phyloP scores from a whole-genome alignment of 108 stramenopile species.

The Cyclotella kingstonii region DNA sequence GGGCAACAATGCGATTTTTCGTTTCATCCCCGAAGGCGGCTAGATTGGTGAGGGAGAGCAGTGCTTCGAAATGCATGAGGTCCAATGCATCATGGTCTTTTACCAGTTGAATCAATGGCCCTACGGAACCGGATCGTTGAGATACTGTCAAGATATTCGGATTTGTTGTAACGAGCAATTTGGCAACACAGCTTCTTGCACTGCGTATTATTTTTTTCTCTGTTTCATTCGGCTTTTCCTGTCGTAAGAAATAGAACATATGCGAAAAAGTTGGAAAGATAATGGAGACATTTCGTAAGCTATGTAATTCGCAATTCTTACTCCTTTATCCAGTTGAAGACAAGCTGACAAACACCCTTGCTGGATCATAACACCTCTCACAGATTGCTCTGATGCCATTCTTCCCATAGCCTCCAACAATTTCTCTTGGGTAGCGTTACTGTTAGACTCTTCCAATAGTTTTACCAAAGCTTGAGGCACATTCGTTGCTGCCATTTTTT shows the following conservation, averaged over 20 bases:
- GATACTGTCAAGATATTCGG: constrained; percentile 87
- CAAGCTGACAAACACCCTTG: constrained; percentile 88
- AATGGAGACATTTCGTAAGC: background rate
- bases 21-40: constrained; percentile 84
- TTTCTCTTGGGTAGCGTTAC: constrained; percentile 76
- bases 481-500: constrained; percentile 73
- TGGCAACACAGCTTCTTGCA: constrained; percentile 90
- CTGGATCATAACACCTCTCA: constrained; percentile 90
- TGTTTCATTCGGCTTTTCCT: constrained; percentile 56
- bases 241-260: background rate
- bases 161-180: constrained; percentile 94
- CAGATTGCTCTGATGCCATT: constrained; percentile 83
- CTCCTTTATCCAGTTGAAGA: constrained; percentile 74
- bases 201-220: constrained; percentile 70
- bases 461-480: constrained; percentile 85
- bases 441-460: constrained; percentile 73
- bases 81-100: constrained; percentile 85
- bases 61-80: constrained; percentile 93
- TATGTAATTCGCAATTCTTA: constrained; percentile 13
- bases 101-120: constrained; percentile 84
- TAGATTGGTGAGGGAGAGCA: constrained; percentile 93
- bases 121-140: constrained; percentile 83
- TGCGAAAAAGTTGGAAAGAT: background rate
- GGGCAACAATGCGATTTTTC: constrained; percentile 81
- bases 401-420: constrained; percentile 66